Percentiles rank a stretch among this genome's conserved stretches.
Evolutionary conservation across 1,284 basidiomycete genomes (phyloP).

Genomic region (Sphagnurus paluster): DNA sequence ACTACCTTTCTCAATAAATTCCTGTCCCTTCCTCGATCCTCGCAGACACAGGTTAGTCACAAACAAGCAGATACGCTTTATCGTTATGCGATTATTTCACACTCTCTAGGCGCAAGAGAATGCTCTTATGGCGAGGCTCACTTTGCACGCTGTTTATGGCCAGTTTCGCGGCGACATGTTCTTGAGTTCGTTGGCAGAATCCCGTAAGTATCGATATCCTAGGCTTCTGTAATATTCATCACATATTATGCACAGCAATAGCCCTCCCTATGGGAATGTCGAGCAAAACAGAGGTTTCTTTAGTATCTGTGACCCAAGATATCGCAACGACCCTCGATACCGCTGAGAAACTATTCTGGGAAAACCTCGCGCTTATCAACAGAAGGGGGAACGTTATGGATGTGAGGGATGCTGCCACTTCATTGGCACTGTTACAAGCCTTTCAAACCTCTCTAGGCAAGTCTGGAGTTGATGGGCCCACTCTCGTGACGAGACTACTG

Average conservation of each 20-base stretch:
- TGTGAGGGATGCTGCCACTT: constrained; percentile 72
- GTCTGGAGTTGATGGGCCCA: constrained; percentile 46
- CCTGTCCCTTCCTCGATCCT: constrained; percentile 55
- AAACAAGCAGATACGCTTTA: background rate
- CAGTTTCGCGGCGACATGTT: constrained; percentile 84
- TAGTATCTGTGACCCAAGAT: constrained; percentile 53
- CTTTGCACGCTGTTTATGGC: constrained; percentile 72
- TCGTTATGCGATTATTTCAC: background rate
- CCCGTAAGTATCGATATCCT: constrained; percentile 53
- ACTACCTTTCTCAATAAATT: constrained; percentile 59
- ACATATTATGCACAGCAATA: constrained; percentile 54
- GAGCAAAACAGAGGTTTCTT: constrained; percentile 38
- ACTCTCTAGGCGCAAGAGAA: constrained; percentile 65
- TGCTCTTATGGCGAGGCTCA: constrained; percentile 71
- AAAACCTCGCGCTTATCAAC: constrained; percentile 58
- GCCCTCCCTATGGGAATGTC: constrained; percentile 82
- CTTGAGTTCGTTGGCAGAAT: constrained; percentile 83
- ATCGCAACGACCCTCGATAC: constrained; percentile 61
- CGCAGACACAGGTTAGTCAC: constrained; percentile 54
- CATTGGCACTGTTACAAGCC: constrained; percentile 69
- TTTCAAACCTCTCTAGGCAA: constrained; percentile 81
- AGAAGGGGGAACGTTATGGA: constrained; percentile 65
- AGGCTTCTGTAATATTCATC: background rate
- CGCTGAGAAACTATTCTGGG: constrained; percentile 72
- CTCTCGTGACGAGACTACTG: constrained; percentile 61